phyloP scores from a whole-genome alignment of 169 alveolate species.

The Miamiensis avidus region DNA sequence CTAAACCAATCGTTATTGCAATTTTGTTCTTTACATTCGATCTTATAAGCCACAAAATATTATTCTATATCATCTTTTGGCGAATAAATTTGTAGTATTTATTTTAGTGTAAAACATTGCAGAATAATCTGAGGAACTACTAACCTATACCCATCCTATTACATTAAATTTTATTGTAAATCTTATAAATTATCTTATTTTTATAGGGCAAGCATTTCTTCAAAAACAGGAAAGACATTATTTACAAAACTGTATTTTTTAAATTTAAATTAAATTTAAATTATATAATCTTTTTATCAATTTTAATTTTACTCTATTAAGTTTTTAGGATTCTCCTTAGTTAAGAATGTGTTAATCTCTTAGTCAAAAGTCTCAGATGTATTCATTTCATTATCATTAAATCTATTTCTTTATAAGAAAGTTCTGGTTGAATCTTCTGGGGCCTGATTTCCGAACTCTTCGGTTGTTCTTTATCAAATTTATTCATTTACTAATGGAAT shows the following conservation, averaged over 20 bases:
- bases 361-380: background rate
- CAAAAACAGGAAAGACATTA: conserved; percentile 8
- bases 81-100: too few species aligned
- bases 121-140: too few species aligned
- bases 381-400: background rate
- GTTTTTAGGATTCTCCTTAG: conserved; percentile 8
- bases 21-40: too few species aligned
- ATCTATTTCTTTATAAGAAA: background rate
- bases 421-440: conserved; percentile 25
- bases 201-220: conserved; percentile 10
- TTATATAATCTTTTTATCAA: background rate
- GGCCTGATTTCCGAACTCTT: conserved; percentile 15
- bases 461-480: background rate
- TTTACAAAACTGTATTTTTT: background rate
- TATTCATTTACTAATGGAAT: background rate
- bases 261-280: background rate
- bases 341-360: conserved; percentile 12
- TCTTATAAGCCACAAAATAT: too few species aligned
- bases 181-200: too few species aligned
- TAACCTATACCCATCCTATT: too few species aligned
- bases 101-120: too few species aligned
- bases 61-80: too few species aligned
- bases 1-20: too few species aligned
- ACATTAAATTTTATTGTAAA: too few species aligned
- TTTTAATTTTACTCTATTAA: conserved; percentile 7